phyloP scores from a whole-genome alignment of 257 asterid genomes.

The Handroanthus guayacan region DNA sequence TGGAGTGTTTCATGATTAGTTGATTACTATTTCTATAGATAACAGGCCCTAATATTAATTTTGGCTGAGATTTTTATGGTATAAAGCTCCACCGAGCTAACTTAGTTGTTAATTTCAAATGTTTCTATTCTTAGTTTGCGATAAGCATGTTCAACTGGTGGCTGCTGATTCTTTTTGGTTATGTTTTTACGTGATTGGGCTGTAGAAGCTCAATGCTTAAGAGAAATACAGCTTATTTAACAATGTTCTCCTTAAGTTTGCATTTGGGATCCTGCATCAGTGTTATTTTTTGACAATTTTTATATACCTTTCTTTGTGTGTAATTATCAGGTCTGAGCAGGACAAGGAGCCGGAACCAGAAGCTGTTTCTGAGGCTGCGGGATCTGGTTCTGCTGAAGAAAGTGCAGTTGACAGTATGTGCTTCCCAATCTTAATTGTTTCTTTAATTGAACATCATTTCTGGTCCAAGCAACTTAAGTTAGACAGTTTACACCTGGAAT shows the following conservation, averaged over 20 bases:
- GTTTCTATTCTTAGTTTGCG: not conserved
- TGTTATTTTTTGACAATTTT: not conserved
- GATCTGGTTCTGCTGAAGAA: slow-evolving; percentile 82
- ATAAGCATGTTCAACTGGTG: slow-evolving; percentile 20
- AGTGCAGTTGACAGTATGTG: slow-evolving; percentile 68
- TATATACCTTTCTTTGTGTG: slow-evolving; percentile 22
- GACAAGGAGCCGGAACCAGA: slow-evolving; percentile 97
- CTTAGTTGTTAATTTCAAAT: not conserved
- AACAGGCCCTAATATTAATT: not conserved
- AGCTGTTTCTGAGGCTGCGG: slow-evolving; percentile 62
- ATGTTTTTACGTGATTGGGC: slow-evolving; percentile 29
- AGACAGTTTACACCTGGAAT: slow-evolving; percentile 19
- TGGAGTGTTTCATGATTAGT: not conserved
- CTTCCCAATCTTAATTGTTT: slow-evolving; percentile 21
- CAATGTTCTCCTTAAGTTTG: not conserved
- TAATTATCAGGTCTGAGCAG: slow-evolving; percentile 84
- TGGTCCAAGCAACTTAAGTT: slow-evolving; percentile 30
- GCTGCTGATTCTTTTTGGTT: slow-evolving; percentile 26
- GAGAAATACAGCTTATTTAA: slow-evolving; percentile 9
- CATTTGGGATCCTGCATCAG: slow-evolving; percentile 18
- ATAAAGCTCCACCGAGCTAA: slow-evolving; percentile 13
- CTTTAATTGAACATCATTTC: slow-evolving; percentile 15
- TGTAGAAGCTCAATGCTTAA: not conserved
- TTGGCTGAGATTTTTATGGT: not conserved
- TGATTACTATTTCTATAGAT: not conserved